These are phyloP conservation scores for Leccinum fibrillosum DNA, from an alignment of 768 basidiomycete genomes.

Conservation along the genomic window DNA sequence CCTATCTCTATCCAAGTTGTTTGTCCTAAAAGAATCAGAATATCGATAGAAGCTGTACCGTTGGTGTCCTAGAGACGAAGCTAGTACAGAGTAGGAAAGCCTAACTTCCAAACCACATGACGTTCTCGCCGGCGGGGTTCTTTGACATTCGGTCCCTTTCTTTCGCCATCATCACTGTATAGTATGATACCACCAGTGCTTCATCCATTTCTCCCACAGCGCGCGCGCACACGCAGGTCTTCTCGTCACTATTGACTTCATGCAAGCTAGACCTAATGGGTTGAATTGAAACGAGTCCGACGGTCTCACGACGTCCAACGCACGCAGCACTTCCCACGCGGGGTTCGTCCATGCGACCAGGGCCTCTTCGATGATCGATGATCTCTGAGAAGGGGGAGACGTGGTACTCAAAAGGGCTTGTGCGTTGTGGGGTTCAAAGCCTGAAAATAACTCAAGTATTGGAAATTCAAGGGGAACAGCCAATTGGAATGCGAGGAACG, in stretches of 20 bases:
- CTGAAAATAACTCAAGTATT: background rate
- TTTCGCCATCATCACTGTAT: background rate
- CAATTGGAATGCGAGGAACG: background rate
- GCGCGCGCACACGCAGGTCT: background rate
- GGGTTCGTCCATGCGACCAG: background rate
- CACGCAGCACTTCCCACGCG: background rate
- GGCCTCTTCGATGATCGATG: background rate
- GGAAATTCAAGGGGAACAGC: background rate
- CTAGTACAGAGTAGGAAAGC: background rate
- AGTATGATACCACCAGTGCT: background rate
- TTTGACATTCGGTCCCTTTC: background rate
- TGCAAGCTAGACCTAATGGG: slow-evolving; percentile 3
- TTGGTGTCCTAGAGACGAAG: slow-evolving; percentile 11
- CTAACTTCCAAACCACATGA: background rate
- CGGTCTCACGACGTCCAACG: background rate
- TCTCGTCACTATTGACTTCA: background rate
- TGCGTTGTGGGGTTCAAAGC: background rate
- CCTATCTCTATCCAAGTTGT: background rate
- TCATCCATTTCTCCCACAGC: background rate
- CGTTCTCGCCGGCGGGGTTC: background rate
- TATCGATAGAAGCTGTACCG: slow-evolving; percentile 10
- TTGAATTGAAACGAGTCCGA: slow-evolving; percentile 9
- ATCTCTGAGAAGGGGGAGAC: background rate
- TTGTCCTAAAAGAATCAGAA: background rate
- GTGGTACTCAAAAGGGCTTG: background rate